Base-by-base conservation (phyloP, 2,329 filamentous ascomycete genomes). In the Grosmannia penicillata region DNA sequence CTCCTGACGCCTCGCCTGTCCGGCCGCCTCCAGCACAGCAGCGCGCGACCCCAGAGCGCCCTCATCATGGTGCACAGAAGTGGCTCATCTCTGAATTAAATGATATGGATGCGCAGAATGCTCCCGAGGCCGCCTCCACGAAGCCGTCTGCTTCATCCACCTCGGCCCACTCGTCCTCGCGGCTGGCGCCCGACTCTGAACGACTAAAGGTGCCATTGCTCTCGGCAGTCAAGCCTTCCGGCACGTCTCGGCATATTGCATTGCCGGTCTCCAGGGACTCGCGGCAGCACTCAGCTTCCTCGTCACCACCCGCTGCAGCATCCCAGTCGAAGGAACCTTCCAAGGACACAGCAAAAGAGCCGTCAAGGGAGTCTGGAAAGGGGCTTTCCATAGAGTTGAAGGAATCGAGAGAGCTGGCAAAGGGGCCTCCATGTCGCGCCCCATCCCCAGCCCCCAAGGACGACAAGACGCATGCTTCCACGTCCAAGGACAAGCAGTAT, bases 31-130 rank as follows among this genome's bases (percentile, higher is more conserved):
- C 27, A 24, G 31, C 11, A 13, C 33, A 48, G 23, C 36, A 39
- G 37, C 32, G 52, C 49, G 52, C 55, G 53, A 50, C 56, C 53
- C 47, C 52, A 47, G 53, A 55, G 56, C 59, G 60, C 60, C 61
- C 70, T 64, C 70, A 75, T 62, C 61, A 75, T 75, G 70, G 65
- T 73, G 66, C 62, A 66, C 63, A 62, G 59, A 61, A 62, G 62
- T 56, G 51, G 57, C 54, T 51, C 53, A 53, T 60, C 56, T 57
- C 57, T 54, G 55, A 67, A 66, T 66, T 74, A 68, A 71, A 72
- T 75, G 71, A 66, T 64, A 75, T 75, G 71, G 71, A 75, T 73
- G 70, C 69, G 70, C 71, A 74, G 63, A 74, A 75, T 75, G 71
- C 68, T 68, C 63, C 65, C 62, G 70, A 71, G 65, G 65, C 68